phyloP scores from a whole-genome alignment of 805 yeast genomes.

The Saturnispora galanensis region DNA sequence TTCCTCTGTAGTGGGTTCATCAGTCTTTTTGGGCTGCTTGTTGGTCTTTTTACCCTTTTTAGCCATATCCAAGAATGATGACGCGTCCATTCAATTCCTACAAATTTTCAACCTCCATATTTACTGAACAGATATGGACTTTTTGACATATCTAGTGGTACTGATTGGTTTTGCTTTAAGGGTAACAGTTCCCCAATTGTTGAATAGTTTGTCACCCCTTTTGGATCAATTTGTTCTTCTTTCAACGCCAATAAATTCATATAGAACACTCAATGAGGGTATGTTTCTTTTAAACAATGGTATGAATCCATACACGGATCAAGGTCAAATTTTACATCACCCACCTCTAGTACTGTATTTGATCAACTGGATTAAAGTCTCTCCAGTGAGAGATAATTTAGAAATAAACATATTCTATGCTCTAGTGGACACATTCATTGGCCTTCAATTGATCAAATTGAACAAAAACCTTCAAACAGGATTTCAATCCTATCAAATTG shows the following conservation, averaged over 20 bases:
- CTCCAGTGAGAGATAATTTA: constrained; percentile 12
- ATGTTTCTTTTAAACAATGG: constrained; percentile 47
- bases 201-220: constrained; percentile 24
- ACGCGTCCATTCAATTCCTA: neutral
- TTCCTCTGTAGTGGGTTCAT: neutral
- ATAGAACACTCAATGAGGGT: constrained; percentile 55
- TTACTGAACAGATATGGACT: constrained; percentile 2
- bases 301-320: constrained; percentile 47
- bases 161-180: constrained; percentile 21
- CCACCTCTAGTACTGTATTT: constrained; percentile 61
- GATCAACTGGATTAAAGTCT: constrained; percentile 30
- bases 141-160: constrained; percentile 10
- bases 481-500: constrained; percentile 17
- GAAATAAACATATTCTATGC: constrained; percentile 40
- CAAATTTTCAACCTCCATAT: no score
- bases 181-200: constrained; percentile 18
- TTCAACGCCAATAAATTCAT: constrained; percentile 68
- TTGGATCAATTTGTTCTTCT: constrained; percentile 49
- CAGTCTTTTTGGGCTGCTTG: constrained; percentile 5
- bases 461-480: constrained; percentile 29
- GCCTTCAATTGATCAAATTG: constrained; percentile 41
- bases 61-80: constrained; percentile 6
- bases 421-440: constrained; percentile 47
- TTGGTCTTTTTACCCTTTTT: constrained; percentile 10
- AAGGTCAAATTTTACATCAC: constrained; percentile 82